Evolutionary conservation across 75 land plant genomes (phyloP).

Genomic region (Gnetum montanum): DNA sequence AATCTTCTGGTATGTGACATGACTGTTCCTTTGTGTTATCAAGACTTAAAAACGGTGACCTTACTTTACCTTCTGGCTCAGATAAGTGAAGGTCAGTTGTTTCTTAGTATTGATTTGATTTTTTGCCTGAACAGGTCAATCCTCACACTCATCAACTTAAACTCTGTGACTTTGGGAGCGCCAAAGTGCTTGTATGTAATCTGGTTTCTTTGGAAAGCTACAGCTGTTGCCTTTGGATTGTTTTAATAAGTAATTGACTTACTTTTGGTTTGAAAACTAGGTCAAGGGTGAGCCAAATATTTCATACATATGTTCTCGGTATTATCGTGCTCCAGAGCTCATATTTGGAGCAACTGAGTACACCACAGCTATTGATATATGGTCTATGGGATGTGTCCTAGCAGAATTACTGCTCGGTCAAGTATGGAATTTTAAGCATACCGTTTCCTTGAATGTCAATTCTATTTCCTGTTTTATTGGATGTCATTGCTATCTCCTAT

Average conservation of each 20-base stretch:
- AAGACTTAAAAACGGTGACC: too few species aligned
- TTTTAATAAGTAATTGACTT: background rate
- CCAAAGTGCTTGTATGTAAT: slow-evolving; percentile 60
- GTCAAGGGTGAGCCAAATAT: slow-evolving; percentile 75
- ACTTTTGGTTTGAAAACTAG: too few species aligned
- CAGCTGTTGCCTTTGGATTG: background rate
- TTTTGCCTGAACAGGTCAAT: slow-evolving; percentile 62
- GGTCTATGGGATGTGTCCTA: slow-evolving; percentile 75
- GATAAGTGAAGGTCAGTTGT: too few species aligned
- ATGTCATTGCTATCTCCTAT: background rate
- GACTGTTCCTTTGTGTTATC: background rate
- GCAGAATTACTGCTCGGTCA: slow-evolving; percentile 84
- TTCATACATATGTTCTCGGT: slow-evolving; percentile 76
- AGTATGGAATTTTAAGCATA: slow-evolving; percentile 28
- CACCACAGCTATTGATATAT: slow-evolving; percentile 78
- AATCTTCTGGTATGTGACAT: slow-evolving; percentile 53
- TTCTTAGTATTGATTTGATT: background rate
- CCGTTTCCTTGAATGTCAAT: too few species aligned
- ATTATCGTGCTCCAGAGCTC: slow-evolving; percentile 81
- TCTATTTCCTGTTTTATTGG: background rate
- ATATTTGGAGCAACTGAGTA: slow-evolving; percentile 82
- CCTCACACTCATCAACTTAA: slow-evolving; percentile 84
- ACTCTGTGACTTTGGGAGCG: slow-evolving; percentile 80
- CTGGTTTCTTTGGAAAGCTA: background rate
- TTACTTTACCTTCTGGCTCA: too few species aligned